Conservation (phyloP, 2,329 filamentous ascomycete species). For the Emmonsiellopsis sp. region DNA sequence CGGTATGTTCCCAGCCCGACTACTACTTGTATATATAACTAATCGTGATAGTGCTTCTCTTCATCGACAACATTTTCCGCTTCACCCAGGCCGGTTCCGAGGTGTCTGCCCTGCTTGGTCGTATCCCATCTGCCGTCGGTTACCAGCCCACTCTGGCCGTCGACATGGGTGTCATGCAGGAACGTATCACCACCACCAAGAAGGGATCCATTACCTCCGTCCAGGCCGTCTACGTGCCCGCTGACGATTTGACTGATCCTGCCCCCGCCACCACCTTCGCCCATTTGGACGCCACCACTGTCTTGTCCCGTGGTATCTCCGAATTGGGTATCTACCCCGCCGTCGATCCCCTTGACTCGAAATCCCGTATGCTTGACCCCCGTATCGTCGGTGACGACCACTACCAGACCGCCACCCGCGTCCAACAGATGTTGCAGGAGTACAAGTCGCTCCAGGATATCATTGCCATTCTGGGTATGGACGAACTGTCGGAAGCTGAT, state of each 20-base stretch:
- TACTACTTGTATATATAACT: constrained; percentile 5
- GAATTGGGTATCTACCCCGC: constrained; percentile 99
- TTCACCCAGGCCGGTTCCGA: constrained; percentile 99
- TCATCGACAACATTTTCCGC: constrained; percentile 99
- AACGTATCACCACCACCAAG: constrained; percentile 98
- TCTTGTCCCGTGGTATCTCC: constrained; percentile 99
- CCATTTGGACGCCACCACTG: constrained; percentile 99
- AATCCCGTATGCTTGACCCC: constrained; percentile 98
- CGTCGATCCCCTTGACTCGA: constrained; percentile 98
- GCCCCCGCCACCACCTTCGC: constrained; percentile 98
- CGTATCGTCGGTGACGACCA: constrained; percentile 97
- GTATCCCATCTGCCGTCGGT: constrained; percentile 99
- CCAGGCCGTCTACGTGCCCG: constrained; percentile 99
- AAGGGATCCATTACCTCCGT: constrained; percentile 99
- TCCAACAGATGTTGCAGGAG: constrained; percentile 99
- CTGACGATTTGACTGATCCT: constrained; percentile 99
- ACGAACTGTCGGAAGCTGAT: constrained; percentile 97
- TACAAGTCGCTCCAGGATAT: constrained; percentile 99
- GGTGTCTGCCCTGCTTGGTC: constrained; percentile 97
- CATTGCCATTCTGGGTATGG: constrained; percentile 99
- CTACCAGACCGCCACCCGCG: constrained; percentile 87
- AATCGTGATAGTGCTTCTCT: constrained; percentile 66
- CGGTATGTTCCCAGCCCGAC: constrained; percentile 42
- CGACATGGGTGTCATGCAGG: constrained; percentile 99
- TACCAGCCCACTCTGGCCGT: constrained; percentile 98